A percentile compares a stretch with the other conserved stretches of the same genome.
These are phyloP conservation scores for Rosa rugosa DNA, from an alignment of 306 rosid genomes.

Conservation along the genomic window DNA sequence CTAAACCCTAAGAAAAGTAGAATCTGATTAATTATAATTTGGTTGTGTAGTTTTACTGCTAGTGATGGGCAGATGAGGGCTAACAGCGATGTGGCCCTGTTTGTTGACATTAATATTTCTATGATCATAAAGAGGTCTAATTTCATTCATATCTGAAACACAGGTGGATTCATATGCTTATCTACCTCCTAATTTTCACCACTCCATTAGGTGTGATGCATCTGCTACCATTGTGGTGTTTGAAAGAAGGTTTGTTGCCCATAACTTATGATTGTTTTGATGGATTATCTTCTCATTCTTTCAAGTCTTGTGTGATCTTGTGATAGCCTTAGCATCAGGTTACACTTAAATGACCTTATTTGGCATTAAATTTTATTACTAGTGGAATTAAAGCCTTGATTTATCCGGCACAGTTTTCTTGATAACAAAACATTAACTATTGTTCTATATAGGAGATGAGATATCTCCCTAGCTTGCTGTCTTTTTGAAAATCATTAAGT, in stretches of 20 bases:
- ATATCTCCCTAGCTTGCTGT: background rate
- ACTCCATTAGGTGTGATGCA: slow-evolving; percentile 56
- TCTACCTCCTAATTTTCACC: slow-evolving; percentile 73
- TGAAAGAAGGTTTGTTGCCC: slow-evolving; percentile 73
- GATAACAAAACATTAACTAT: slow-evolving; percentile 7
- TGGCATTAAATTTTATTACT: slow-evolving; percentile 8
- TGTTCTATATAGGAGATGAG: background rate
- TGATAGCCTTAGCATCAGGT: slow-evolving; percentile 17
- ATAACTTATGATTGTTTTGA: slow-evolving; percentile 15
- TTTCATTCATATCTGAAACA: slow-evolving; percentile 27
- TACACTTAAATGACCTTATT: background rate
- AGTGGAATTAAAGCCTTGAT: slow-evolving; percentile 18
- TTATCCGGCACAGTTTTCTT: slow-evolving; percentile 23
- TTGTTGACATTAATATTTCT: no score
- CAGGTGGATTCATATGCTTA: slow-evolving; percentile 91
- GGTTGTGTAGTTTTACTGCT: no score
- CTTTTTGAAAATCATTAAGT: slow-evolving; percentile 6
- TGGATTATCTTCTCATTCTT: slow-evolving; percentile 9
- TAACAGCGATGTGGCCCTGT: no score
- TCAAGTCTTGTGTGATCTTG: slow-evolving; percentile 7
- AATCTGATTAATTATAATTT: no score
- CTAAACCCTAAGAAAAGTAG: no score
- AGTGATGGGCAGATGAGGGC: no score
- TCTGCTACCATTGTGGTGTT: slow-evolving; percentile 68
- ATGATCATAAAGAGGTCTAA: slow-evolving; percentile 6